Evolutionary conservation across 2,329 filamentous ascomycete genomes (phyloP).

Genomic region (Verticillium dahliae): DNA sequence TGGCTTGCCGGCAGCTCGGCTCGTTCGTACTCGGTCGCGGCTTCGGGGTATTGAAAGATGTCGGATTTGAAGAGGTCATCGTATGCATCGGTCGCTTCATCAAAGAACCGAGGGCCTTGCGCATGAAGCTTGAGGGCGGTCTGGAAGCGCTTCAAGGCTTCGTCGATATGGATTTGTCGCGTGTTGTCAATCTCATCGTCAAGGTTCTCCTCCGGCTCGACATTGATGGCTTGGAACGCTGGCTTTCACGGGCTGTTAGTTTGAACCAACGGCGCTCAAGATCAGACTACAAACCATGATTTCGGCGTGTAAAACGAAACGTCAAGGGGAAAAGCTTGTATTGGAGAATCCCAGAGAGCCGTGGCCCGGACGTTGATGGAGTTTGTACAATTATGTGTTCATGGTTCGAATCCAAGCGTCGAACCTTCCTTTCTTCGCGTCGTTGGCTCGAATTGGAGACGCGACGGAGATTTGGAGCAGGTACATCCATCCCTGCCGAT

Average conservation of each 20-base stretch:
- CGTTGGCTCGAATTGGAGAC: background rate
- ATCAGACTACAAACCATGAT: background rate
- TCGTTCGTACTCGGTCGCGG: conserved; percentile 75
- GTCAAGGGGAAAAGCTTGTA: background rate
- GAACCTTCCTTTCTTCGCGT: background rate
- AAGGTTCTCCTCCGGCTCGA: conserved; percentile 84
- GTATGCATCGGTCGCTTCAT: conserved; percentile 76
- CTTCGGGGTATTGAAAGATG: conserved; percentile 89
- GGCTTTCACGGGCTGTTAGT: conserved; percentile 30
- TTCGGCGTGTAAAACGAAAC: background rate
- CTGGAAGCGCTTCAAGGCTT: conserved; percentile 92
- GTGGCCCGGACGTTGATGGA: background rate
- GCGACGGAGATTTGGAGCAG: background rate
- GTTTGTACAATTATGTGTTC: background rate
- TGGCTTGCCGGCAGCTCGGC: conserved; percentile 49
- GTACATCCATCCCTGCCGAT: background rate
- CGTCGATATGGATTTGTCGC: conserved; percentile 93
- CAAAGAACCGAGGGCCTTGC: conserved; percentile 70
- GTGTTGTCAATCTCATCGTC: conserved; percentile 93
- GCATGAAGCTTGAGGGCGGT: conserved; percentile 85
- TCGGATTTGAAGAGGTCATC: conserved; percentile 80
- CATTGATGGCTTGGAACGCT: conserved; percentile 81
- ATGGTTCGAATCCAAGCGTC: background rate
- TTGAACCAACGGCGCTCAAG: background rate
- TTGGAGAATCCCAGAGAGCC: background rate